Evolutionary conservation across 306 rosid genomes (phyloP), one percentile per base, ranked within the genome.

Genomic region (Malus sylvestris): DNA sequence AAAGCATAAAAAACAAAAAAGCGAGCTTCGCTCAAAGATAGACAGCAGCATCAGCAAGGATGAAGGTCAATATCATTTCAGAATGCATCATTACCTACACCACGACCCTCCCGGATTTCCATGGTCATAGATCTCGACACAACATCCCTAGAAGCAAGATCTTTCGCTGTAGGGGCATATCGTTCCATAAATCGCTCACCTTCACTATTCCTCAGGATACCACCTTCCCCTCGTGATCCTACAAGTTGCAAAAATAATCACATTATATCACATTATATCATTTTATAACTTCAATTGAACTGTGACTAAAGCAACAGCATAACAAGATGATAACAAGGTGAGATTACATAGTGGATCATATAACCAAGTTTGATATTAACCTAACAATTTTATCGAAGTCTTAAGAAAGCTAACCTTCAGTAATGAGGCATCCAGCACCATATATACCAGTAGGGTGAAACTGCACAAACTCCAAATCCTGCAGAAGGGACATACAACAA

Each of bases 151-250:
- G 97, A 95, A 79, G 98, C 98, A 85, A 95, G 97, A 86, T 95
- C 98, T 89, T 92, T 95, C 3, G 97, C 97, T 32, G 97, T 95
- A 65, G 98, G 98, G 76, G 98, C 98, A 85, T 92, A 92, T 49
- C 98, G 88, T 83, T 95, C 98, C 98, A 95, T 95, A 81, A 95
- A 95, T 42, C 97, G 88, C 86, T 95, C 98, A 72, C 98, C 98
- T 88, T 95, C 97, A 61, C 96, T 90, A 66, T 95, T 95, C 75
- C 97, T 85, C 18, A 95, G 97, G 82, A 95, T 95, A 78, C 97
- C 98, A 84, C 98, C 98, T 86, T 95, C 98, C 59, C 98, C 97
- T 38, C 97, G 96, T 76, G 98, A 95, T 75, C 98, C 98, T 95
- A 83, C 55, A 78, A 78, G 76, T 49, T 72, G 68, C 83, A 84